A percentile compares a stretch with the other conserved stretches of the same genome.
These are phyloP conservation scores for Epichloe sibirici DNA, from an alignment of 2,329 filamentous ascomycete species.

Conservation along the genomic window DNA sequence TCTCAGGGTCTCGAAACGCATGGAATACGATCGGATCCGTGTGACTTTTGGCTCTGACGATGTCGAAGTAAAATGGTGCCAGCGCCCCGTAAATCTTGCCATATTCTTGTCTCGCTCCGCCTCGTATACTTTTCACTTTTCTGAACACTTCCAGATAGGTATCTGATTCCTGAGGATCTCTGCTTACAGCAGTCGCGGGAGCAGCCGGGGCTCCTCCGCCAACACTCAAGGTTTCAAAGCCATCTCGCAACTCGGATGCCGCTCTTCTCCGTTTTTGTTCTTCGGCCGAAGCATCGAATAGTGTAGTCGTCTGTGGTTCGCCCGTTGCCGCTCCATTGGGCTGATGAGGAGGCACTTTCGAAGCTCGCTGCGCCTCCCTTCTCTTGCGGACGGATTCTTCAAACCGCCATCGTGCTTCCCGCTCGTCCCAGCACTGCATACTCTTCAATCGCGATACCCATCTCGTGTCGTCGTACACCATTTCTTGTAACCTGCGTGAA, in stretches of 20 bases:
- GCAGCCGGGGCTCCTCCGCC: constrained; percentile 13
- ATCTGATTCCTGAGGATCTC: constrained; percentile 44
- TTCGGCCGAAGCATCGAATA: constrained; percentile 64
- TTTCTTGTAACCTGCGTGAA: constrained; percentile 81
- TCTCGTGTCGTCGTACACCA: constrained; percentile 96
- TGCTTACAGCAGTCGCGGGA: constrained; percentile 21
- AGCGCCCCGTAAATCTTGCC: constrained; percentile 82
- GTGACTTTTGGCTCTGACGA: constrained; percentile 58
- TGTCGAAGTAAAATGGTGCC: constrained; percentile 78
- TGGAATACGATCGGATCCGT: constrained; percentile 76
- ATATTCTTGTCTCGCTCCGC: constrained; percentile 78
- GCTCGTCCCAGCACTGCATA: constrained; percentile 89
- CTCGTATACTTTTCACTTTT: constrained; percentile 64
- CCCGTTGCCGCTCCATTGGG: constrained; percentile 9
- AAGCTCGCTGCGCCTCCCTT: constrained; percentile 33
- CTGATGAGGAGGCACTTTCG: constrained; percentile 10
- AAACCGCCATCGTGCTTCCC: constrained; percentile 67
- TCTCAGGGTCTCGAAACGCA: constrained; percentile 75
- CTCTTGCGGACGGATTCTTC: constrained; percentile 56
- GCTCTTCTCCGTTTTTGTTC: constrained; percentile 42
- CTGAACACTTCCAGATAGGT: constrained; percentile 58
- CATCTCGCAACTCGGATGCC: constrained; percentile 37
- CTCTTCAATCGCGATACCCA: constrained; percentile 79
- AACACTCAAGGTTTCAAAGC: constrained; percentile 68
- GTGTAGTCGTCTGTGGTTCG: constrained; percentile 30